These are phyloP conservation scores for Pseudozyma pruni DNA, from an alignment of 1,284 basidiomycete species.

Conservation along the genomic window DNA sequence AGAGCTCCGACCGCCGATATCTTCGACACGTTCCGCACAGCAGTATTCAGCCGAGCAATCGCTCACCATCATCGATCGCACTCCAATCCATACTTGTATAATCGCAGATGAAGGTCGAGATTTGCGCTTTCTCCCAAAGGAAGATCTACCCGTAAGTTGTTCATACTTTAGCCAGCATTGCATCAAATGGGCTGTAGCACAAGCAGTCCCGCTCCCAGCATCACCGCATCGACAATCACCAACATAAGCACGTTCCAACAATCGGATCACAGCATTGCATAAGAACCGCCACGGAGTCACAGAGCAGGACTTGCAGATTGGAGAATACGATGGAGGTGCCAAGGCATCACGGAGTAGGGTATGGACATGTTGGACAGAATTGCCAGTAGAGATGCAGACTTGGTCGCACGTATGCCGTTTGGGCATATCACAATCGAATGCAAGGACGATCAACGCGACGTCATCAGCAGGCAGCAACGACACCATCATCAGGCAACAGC, in stretches of 20 bases:
- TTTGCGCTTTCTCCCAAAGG: conserved; percentile 66
- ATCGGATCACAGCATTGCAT: background rate
- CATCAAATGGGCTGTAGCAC: conserved; percentile 16
- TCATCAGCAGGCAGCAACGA: background rate
- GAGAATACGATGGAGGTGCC: too few relatives aligned
- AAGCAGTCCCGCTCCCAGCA: background rate
- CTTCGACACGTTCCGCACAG: conserved; percentile 15
- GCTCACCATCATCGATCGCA: conserved; percentile 18
- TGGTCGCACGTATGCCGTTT: too few relatives aligned
- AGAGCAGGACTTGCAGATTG: too few relatives aligned
- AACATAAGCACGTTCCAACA: conserved; percentile 1
- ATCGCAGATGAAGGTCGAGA: conserved; percentile 67
- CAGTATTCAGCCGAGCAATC: conserved; percentile 10
- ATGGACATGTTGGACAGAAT: too few relatives aligned
- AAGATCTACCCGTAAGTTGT: conserved; percentile 68
- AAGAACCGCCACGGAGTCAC: too few relatives aligned
- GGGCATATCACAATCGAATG: too few relatives aligned
- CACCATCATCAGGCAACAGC: too few relatives aligned
- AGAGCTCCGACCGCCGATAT: conserved; percentile 9
- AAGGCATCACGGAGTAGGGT: too few relatives aligned
- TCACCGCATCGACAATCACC: background rate
- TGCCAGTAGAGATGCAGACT: background rate
- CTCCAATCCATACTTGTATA: conserved; percentile 8
- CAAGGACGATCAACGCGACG: too few relatives aligned
- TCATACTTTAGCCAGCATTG: conserved; percentile 6